These are phyloP conservation scores for Uronychia binucleata DNA, from an alignment of 73 alveolate genomes.

Conservation along the genomic window DNA sequence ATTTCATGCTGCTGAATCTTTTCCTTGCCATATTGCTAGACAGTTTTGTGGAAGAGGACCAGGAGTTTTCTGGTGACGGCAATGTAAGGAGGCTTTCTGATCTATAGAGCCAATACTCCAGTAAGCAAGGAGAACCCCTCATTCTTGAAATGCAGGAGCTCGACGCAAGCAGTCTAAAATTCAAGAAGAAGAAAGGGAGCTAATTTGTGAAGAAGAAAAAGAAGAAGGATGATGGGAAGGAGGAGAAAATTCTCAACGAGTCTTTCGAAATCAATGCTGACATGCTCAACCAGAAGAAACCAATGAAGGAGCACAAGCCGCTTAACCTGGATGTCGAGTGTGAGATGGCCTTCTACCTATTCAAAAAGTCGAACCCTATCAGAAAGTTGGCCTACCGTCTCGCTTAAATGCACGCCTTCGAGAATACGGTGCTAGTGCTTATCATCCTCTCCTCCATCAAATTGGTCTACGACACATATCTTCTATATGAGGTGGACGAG, in stretches of 20 bases:
- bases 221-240: slow-evolving; percentile 41
- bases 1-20: slow-evolving; percentile 91
- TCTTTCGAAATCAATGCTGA: slow-evolving; percentile 22
- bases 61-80: slow-evolving; percentile 57
- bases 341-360: slow-evolving; percentile 39
- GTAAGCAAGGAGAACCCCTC: slow-evolving; percentile 28
- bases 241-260: slow-evolving; percentile 31
- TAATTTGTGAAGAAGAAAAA: slow-evolving; percentile 17
- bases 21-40: slow-evolving; percentile 93
- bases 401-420: slow-evolving; percentile 28
- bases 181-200: slow-evolving; percentile 1
- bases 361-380: slow-evolving; percentile 17
- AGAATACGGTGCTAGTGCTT: slow-evolving; percentile 28
- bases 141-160: not conserved
- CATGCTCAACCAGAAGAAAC: slow-evolving; percentile 5
- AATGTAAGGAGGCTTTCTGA: not conserved
- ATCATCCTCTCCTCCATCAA: slow-evolving; percentile 44
- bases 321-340: slow-evolving; percentile 35
- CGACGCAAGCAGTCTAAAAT: not conserved
- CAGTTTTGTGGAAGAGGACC: slow-evolving; percentile 78
- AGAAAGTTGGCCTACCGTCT: slow-evolving; percentile 34
- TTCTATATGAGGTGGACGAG: not conserved
- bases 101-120: not conserved
- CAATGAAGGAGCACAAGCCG: slow-evolving; percentile 29
- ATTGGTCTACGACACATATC: slow-evolving; percentile 55